Evolutionary conservation across 2,329 filamentous ascomycete species (phyloP).

Genomic region (Colletotrichum incanum): DNA sequence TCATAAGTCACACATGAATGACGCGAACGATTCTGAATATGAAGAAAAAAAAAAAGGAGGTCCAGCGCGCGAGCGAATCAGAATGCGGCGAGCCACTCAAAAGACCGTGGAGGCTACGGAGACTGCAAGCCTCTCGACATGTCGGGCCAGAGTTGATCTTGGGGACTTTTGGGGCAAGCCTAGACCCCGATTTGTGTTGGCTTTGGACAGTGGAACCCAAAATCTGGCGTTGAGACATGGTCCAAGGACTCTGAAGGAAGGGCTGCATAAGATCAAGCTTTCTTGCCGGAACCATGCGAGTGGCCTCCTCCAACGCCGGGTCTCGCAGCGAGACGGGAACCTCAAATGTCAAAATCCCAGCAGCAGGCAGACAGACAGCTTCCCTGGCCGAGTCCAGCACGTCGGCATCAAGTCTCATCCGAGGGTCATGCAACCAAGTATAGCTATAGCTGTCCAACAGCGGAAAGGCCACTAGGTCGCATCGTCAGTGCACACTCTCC

Average conservation of each 20-base stretch:
- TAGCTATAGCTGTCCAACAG: neutral
- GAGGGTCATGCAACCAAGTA: neutral
- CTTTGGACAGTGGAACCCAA: neutral
- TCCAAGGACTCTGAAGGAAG: neutral
- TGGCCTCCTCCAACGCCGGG: neutral
- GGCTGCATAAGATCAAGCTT: neutral
- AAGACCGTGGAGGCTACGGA: neutral
- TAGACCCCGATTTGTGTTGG: neutral
- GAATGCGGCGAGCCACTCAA: no score
- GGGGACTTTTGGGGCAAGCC: no score
- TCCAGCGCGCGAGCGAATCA: neutral
- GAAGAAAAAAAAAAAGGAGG: neutral
- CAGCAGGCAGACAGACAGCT: neutral
- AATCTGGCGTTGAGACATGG: neutral
- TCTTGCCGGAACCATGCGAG: neutral
- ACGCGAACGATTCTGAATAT: conserved; percentile 21
- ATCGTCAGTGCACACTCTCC: neutral
- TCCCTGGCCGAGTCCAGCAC: neutral
- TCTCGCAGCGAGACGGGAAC: neutral
- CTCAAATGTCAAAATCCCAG: neutral
- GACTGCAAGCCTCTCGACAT: neutral
- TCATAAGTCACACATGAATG: conserved; percentile 38
- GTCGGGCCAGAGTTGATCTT: no score
- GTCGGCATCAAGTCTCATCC: neutral
- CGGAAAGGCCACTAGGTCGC: neutral